Percentiles rank a stretch among this genome's conserved stretches.
Evolutionary conservation across 768 basidiomycete species (phyloP).

Genomic region (Tricholoma sp.): DNA sequence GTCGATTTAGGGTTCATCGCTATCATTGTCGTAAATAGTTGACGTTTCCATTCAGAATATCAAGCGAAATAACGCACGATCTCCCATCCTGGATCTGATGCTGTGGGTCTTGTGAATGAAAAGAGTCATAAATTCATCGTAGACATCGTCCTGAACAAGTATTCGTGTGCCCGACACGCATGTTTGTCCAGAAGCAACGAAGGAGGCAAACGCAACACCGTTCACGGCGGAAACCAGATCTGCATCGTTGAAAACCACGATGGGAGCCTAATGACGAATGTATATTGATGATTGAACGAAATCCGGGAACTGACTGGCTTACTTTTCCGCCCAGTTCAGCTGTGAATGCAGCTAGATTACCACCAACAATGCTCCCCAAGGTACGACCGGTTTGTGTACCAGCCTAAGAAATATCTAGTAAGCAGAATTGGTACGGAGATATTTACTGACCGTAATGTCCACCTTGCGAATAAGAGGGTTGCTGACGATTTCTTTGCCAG

Average conservation of each 20-base stretch:
- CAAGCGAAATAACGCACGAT: conserved; percentile 46
- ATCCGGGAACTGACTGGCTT: conserved; percentile 1
- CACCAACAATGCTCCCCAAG: conserved; percentile 68
- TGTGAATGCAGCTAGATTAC: conserved; percentile 69
- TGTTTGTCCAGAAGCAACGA: conserved; percentile 85
- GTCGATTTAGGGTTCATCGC: conserved; percentile 65
- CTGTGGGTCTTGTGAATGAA: conserved; percentile 60
- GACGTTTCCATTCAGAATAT: neutral
- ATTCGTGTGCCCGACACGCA: conserved; percentile 91
- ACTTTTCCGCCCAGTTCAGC: conserved; percentile 89
- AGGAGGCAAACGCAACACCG: conserved; percentile 78
- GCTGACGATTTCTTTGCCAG: conserved; percentile 61
- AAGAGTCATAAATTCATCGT: conserved; percentile 57
- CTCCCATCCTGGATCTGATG: conserved; percentile 68
- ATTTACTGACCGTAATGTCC: conserved; percentile 65
- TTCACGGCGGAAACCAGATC: conserved; percentile 73
- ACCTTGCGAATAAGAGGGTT: conserved; percentile 72
- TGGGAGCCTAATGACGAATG: conserved; percentile 53
- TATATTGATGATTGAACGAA: neutral
- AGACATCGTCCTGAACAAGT: conserved; percentile 64
- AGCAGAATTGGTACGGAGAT: neutral
- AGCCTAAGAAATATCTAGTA: conserved; percentile 39
- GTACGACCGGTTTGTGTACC: conserved; percentile 75
- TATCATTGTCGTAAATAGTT: conserved; percentile 20
- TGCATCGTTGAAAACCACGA: conserved; percentile 76